Base-by-base conservation (phyloP, 352 stramenopile genomes). In the Phytophthora lateralis region DNA sequence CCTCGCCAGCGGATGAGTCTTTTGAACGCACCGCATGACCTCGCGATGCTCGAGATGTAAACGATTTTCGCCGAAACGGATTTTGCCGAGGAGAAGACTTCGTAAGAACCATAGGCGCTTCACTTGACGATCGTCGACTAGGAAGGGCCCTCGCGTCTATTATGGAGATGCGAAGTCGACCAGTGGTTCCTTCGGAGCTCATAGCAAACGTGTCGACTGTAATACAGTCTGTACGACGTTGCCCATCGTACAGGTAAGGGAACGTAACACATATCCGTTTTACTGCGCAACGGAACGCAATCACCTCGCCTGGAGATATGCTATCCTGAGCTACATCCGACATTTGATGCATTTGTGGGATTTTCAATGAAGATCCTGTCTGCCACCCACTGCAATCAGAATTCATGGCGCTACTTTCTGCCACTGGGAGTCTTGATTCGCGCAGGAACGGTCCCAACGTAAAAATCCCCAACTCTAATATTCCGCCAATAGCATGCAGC, bases 221-320 rank as follows among this genome's bases (percentile, higher is more conserved):
- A 32, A 94, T 47, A 34, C 75, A 90, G n/a, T 94, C 85, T 0
- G 81, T 30, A 9, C 74, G 55, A 8, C 37, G 54, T 4, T 73
- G 27, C 0, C 55, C 57, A 29, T 70, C 45, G 48, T 78, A 76
- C 1, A 29, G 26, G 20, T 85, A 73, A 0, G 66, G 54, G 27
- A 92, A 92, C 1, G 75, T 75, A 14, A 75, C 78, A 32, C 86
- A 71, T 3, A 80, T 66, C 11, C 73, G 63, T 51, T 90, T 93
- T 21, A 88, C 63, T n/a, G 65, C 68, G 43, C 80, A 90, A 1
- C 80, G 78, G 55, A 94, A 94, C 20, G 61, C 73, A 42, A 90
- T 62, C 0, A 47, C n/a, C 54, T 89, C 83, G 3, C 63, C 70
- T n/a, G 51, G 50, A 21, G 49, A 64, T 0, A 85, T 41, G 3